Evolutionary conservation across 2,329 filamentous ascomycete genomes (phyloP), one percentile per base, ranked within the genome.

Genomic region (Epichloe bromicola): DNA sequence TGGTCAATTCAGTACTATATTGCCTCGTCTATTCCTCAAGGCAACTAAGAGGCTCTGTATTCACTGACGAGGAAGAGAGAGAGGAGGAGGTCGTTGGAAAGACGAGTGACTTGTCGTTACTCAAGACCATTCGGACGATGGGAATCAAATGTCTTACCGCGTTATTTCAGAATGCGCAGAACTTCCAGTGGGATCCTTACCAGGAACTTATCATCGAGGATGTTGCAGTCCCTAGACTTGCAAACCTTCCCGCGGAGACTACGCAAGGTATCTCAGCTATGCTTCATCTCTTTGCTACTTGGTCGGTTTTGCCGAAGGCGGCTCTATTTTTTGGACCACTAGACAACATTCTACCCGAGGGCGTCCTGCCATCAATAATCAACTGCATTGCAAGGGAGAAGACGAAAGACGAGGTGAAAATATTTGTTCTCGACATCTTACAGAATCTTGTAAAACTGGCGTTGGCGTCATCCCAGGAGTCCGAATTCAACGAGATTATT

Each of bases 191-290:
- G 86, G 73, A 72, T 2, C 71, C 75, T 1, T 95, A 90, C 63
- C 76, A 86, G 38, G 74, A 78, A 8, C 67, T 78, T 0, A 83
- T 97, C 48, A 79, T 93, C 49, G 71, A 78, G 30, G 83, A 95
- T 61, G 71, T 94, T 26, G 75, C 98, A 44, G 80, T 79, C 48
- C 88, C 88, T 17, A 79, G 88, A 56, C 72, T 97, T 17, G 78
- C 84, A 2, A 87, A 86, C 52, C 79, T 98, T 50, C 80, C 89
- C 0, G 74, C 79, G 5, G 93, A 98, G 69, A 95, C 88, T 42
- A 86, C 88, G 0, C 90, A 98, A 63, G 88, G 88, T 14, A 74
- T 96, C 7, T 97, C 93, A 3, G 86, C 84, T 15, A 78, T 89
- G 40, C 76, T 96, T 54, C 83, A 84, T 55, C 73, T 98, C 5